phyloP scores from a whole-genome alignment of 805 yeast species.

The Diddensiella caesifluorescens region DNA sequence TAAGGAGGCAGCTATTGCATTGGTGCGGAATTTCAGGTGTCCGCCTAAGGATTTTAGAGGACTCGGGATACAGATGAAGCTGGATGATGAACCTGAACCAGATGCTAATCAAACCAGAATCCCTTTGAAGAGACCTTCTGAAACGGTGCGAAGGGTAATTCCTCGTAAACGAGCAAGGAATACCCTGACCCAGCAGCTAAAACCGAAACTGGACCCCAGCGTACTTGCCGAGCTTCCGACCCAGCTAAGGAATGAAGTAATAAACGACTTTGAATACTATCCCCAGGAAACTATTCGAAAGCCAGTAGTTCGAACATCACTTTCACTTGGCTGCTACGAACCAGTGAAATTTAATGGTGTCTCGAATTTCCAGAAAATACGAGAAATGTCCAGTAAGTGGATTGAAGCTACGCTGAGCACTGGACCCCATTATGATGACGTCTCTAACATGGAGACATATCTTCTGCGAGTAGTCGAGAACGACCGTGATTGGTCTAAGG shows the following conservation, averaged over 20 bases:
- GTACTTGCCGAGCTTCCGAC: conserved; percentile 1
- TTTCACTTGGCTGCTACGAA: conserved; percentile 7
- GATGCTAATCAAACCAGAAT: conserved; percentile 1
- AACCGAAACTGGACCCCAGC: neutral
- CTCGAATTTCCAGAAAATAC: conserved; percentile 34
- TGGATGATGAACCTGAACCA: conserved; percentile 30
- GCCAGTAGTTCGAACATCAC: neutral
- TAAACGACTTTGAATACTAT: neutral
- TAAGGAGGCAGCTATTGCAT: conserved; percentile 51
- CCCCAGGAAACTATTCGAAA: too few species aligned
- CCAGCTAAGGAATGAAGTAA: conserved; percentile 62
- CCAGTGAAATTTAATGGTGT: conserved; percentile 35
- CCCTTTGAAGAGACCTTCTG: neutral
- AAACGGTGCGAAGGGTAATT: conserved; percentile 8
- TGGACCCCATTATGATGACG: conserved; percentile 39
- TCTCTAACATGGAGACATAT: conserved; percentile 34
- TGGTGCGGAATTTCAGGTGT: conserved; percentile 52
- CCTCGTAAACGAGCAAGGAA: too few species aligned
- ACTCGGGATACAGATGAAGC: conserved; percentile 62
- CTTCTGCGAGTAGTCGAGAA: conserved; percentile 19
- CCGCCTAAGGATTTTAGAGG: conserved; percentile 74
- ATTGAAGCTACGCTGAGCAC: conserved; percentile 26
- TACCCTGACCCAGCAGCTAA: conserved; percentile 7
- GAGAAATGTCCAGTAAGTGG: conserved; percentile 36
- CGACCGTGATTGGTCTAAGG: conserved; percentile 8